Percentiles rank a stretch among this genome's conserved stretches.
These are phyloP conservation scores for Vigna unguiculata DNA, from an alignment of 306 rosid genomes.

Conservation along the genomic window DNA sequence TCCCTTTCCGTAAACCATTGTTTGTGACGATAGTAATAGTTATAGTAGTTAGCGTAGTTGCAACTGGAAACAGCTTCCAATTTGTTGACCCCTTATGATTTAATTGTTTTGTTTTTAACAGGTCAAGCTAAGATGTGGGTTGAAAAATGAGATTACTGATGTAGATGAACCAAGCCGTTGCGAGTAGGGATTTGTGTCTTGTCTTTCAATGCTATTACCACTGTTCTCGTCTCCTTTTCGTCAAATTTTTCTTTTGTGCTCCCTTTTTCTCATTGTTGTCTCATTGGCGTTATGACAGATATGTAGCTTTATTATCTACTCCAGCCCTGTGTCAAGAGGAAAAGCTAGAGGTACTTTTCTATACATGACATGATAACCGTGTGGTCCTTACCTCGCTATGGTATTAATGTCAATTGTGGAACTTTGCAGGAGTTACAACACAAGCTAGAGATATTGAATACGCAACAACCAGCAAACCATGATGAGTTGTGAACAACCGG, in stretches of 20 bases:
- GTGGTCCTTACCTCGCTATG: conserved; percentile 36
- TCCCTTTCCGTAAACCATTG: conserved; percentile 2
- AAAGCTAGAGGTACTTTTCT: conserved; percentile 73
- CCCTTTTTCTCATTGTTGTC: conserved; percentile 36
- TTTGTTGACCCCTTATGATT: conserved; percentile 14
- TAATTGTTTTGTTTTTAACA: conserved; percentile 50
- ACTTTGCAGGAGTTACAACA: conserved; percentile 78
- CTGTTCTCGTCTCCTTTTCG: background rate
- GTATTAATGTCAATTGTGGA: conserved; percentile 37
- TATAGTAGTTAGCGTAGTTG: conserved; percentile 22
- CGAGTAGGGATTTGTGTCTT: conserved; percentile 70
- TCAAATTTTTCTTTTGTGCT: background rate
- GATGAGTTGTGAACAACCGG: conserved; percentile 73
- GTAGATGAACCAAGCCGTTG: conserved; percentile 99
- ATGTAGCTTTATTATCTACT: conserved; percentile 82
- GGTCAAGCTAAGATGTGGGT: conserved; percentile 89
- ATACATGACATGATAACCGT: conserved; percentile 16
- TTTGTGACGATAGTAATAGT: background rate
- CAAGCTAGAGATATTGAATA: conserved; percentile 75
- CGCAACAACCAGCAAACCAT: conserved; percentile 65
- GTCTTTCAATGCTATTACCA: background rate
- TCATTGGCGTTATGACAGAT: conserved; percentile 64
- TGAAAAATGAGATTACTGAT: conserved; percentile 83
- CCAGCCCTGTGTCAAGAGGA: conserved; percentile 84
- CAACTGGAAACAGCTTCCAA: background rate